A percentile compares a stretch with the other conserved stretches of the same genome.
phyloP scores from a whole-genome alignment of 257 asterid species.

The Gentiana dahurica region DNA sequence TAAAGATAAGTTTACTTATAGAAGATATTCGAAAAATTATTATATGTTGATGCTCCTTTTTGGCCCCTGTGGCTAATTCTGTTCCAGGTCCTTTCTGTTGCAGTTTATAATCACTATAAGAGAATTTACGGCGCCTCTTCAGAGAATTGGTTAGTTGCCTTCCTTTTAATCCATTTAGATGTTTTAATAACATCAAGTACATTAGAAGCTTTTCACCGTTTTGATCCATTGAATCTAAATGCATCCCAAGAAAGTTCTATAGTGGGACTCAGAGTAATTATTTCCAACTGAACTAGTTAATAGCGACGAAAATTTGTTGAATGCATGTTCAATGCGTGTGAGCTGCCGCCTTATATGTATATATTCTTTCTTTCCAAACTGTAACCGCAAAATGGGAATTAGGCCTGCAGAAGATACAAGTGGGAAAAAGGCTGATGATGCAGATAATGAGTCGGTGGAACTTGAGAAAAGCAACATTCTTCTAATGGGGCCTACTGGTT shows the following conservation, averaged over 20 bases:
- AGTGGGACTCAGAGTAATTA: no score
- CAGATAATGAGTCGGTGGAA: slow-evolving; percentile 67
- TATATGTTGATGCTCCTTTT: not conserved
- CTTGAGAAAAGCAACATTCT: slow-evolving; percentile 98
- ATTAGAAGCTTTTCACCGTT: not conserved
- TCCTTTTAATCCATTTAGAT: slow-evolving; percentile 1
- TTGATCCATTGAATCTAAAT: no score
- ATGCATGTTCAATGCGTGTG: no score
- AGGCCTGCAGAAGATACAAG: slow-evolving; percentile 69
- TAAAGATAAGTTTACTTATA: not conserved
- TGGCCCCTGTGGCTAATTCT: not conserved
- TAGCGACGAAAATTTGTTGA: no score
- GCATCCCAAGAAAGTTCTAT: no score
- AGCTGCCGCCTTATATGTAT: not conserved
- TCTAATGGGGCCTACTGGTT: slow-evolving; percentile 98
- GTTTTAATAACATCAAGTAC: not conserved
- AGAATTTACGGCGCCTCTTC: slow-evolving; percentile 72
- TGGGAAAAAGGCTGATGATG: slow-evolving; percentile 36
- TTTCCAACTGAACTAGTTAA: no score
- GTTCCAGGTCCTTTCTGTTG: slow-evolving; percentile 87
- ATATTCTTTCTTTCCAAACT: not conserved
- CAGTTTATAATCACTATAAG: slow-evolving; percentile 98
- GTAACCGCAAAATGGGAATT: slow-evolving; percentile 31
- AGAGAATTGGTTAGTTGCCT: slow-evolving; percentile 60
- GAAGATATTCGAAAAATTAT: not conserved